Conservation (phyloP, 768 basidiomycete species). For the Inosperma sp. region DNA sequence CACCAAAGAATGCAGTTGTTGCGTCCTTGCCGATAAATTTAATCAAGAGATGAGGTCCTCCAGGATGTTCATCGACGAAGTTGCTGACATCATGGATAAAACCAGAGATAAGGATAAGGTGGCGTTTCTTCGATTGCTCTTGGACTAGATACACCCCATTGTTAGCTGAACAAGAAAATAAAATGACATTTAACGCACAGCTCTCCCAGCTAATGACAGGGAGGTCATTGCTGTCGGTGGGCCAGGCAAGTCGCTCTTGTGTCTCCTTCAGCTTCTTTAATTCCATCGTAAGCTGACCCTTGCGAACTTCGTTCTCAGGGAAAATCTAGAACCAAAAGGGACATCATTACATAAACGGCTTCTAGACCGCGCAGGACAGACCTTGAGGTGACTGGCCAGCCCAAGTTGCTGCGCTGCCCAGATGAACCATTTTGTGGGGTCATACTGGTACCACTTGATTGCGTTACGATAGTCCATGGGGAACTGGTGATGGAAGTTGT, state of each 20-base stretch:
- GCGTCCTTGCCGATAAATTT: slow-evolving; percentile 89
- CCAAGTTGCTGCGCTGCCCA: slow-evolving; percentile 54
- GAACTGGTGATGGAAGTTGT: slow-evolving; percentile 97
- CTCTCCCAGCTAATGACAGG: slow-evolving; percentile 85
- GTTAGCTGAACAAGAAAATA: background rate
- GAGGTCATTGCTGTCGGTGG: slow-evolving; percentile 66
- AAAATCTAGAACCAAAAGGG: slow-evolving; percentile 32
- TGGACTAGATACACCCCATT: slow-evolving; percentile 55
- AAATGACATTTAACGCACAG: slow-evolving; percentile 44
- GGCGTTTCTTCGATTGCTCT: slow-evolving; percentile 72
- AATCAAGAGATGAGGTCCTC: slow-evolving; percentile 78
- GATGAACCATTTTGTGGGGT: slow-evolving; percentile 94
- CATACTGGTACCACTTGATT: slow-evolving; percentile 91
- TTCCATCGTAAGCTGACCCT: slow-evolving; percentile 93
- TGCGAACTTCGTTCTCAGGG: slow-evolving; percentile 61
- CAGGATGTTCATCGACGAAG: slow-evolving; percentile 90
- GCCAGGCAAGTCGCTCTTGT: slow-evolving; percentile 77
- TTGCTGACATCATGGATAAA: slow-evolving; percentile 87
- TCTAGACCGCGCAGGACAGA: too few relatives aligned
- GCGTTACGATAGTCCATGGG: slow-evolving; percentile 98
- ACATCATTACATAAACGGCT: background rate
- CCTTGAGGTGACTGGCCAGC: slow-evolving; percentile 68
- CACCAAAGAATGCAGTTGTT: slow-evolving; percentile 90
- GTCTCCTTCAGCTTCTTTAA: slow-evolving; percentile 79
- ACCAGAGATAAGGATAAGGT: slow-evolving; percentile 81